Base-by-base conservation (phyloP, 108 stramenopile genomes). In the Parietichytrium sp. region DNA sequence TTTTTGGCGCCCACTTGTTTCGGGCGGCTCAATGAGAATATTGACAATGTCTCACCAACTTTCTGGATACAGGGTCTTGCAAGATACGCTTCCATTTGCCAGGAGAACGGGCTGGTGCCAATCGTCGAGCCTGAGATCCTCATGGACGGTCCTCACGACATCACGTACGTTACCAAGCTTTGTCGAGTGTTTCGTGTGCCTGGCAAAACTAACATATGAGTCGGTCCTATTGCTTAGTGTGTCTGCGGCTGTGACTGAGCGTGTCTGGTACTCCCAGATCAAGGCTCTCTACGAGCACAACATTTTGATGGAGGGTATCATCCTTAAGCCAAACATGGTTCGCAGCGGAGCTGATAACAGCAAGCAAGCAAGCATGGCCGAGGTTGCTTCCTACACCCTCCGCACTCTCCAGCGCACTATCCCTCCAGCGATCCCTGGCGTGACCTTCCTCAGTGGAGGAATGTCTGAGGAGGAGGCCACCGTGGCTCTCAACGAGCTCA, bases 101-200 rank as follows among this genome's bases (percentile, higher is more conserved):
- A 96, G 85, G 86, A 84, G 49, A 92, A 92, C 55, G 95, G 95
- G 8, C 85, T 96, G 4, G 92, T 96, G 79, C 95, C 95, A 47
- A 96, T 96, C 80, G 95, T 96, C n/a, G 95, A 96, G 86, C 95
- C 95, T 13, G 95, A 96, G 86, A 85, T 96, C 47, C 84, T 91
- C 29, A 89, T 91, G 86, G 91, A 90, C 54, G 91, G 91, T 52
- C 81, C 84, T 54, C 90, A 90, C 88, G 50, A 50, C 52, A 87
- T 91, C 30, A 89, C 86, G 81, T n/a, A n/a, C n/a, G n/a, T n/a
- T n/a, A n/a, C n/a, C n/a, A n/a, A n/a, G n/a, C n/a, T n/a, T n/a
- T n/a, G n/a, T n/a, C n/a, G n/a, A n/a, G n/a, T n/a, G n/a, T n/a
- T n/a, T n/a, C n/a, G n/a, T n/a, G n/a, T n/a, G n/a, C n/a, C n/a